Conservation (phyloP, 2,329 filamentous ascomycete species). For the Apiospora aurea region DNA sequence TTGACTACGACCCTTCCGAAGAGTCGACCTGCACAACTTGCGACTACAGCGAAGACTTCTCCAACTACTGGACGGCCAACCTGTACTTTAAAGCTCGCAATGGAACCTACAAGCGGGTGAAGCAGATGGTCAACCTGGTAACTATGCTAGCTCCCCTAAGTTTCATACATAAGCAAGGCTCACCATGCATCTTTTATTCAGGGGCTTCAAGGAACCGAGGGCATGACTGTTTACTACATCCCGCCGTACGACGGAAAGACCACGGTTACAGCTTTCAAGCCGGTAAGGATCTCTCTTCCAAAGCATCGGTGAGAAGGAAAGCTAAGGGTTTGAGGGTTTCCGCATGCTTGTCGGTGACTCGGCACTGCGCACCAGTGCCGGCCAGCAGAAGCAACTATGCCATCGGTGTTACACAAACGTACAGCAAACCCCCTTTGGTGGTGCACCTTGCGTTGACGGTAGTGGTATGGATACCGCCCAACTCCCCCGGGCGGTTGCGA, state of each 20-base stretch:
- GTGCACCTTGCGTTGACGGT: constrained; percentile 36
- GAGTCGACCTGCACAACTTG: constrained; percentile 41
- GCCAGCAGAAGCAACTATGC: constrained; percentile 39
- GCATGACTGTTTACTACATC: constrained; percentile 44
- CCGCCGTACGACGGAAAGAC: constrained; percentile 38
- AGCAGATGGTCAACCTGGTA: constrained; percentile 39
- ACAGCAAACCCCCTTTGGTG: constrained; percentile 41
- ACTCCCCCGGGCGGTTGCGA: constrained; percentile 35
- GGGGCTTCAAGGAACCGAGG: constrained; percentile 38
- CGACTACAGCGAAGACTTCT: constrained; percentile 43
- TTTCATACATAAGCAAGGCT: not conserved
- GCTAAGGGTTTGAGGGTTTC: constrained; percentile 35
- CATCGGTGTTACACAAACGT: constrained; percentile 42
- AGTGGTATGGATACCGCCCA: constrained; percentile 40
- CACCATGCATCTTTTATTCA: not conserved
- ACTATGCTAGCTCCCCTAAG: not conserved
- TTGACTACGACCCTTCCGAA: constrained; percentile 36
- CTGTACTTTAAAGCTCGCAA: constrained; percentile 42
- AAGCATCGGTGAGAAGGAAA: not conserved
- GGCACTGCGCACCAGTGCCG: constrained; percentile 32
- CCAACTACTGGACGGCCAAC: constrained; percentile 44
- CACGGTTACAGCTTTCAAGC: constrained; percentile 40
- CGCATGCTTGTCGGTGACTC: constrained; percentile 42
- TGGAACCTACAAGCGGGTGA: constrained; percentile 34
- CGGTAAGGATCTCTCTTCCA: constrained; percentile 31